Conservation (phyloP, 345 rosid genomes). For the Linum tenue region DNA sequence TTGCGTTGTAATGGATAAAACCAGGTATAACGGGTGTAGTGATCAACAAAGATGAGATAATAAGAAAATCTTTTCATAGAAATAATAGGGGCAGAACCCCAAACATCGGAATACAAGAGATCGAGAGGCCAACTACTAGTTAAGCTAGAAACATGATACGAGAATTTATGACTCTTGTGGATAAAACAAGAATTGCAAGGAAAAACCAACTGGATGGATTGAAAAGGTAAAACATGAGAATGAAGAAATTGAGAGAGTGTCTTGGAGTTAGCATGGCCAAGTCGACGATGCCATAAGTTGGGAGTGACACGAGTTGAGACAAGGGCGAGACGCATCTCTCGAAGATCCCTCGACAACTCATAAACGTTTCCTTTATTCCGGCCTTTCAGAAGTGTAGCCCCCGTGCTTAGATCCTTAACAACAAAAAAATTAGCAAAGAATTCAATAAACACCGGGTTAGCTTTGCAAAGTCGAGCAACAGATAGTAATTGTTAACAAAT, state of each 20-base stretch:
- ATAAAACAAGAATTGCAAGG: neutral
- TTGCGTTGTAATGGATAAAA: no score
- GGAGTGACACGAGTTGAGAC: neutral
- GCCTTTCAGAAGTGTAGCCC: neutral
- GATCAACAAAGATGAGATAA: neutral
- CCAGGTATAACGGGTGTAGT: neutral
- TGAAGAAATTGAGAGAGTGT: neutral
- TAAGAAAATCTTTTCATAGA: neutral
- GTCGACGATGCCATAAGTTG: neutral
- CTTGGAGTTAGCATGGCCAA: neutral
- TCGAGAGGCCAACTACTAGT: no score
- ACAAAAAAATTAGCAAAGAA: neutral
- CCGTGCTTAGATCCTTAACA: no score
- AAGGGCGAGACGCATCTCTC: no score
- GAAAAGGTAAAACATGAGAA: no score
- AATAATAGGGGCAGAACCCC: neutral
- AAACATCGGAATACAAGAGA: no score
- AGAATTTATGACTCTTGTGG: no score
- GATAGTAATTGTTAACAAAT: neutral
- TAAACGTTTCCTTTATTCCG: no score
- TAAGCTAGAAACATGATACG: no score
- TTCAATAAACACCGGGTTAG: neutral
- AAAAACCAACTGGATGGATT: no score
- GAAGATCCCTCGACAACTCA: no score
- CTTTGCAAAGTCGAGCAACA: neutral